A percentile compares a stretch with the other conserved stretches of the same genome.
These are phyloP conservation scores for Exophiala bonariae DNA, from an alignment of 2,329 filamentous ascomycete genomes.

Conservation along the genomic window DNA sequence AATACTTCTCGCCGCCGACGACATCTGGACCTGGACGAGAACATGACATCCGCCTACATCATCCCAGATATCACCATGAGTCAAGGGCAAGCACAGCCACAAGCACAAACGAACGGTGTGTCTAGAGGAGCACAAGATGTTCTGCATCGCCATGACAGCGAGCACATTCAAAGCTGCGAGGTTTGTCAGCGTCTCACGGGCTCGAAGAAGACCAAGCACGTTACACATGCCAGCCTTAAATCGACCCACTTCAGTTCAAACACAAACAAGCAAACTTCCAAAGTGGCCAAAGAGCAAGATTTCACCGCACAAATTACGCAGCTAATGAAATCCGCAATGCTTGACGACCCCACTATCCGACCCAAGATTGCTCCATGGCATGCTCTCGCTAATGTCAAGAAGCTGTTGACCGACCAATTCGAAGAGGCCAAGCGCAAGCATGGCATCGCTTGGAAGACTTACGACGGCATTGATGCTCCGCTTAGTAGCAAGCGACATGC, in stretches of 20 bases:
- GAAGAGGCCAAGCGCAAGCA: conserved; percentile 72
- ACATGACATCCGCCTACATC: conserved; percentile 66
- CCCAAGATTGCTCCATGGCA: conserved; percentile 67
- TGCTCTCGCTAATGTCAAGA: conserved; percentile 80
- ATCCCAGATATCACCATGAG: conserved; percentile 61
- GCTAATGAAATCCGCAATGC: conserved; percentile 29
- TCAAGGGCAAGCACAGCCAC: conserved; percentile 27
- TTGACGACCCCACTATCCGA: conserved; percentile 60
- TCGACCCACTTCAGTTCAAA: conserved; percentile 26
- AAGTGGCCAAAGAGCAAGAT: conserved; percentile 34
- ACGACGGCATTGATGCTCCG: conserved; percentile 27
- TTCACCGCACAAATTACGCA: conserved; percentile 27
- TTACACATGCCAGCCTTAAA: conserved; percentile 17
- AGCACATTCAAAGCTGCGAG: conserved; percentile 57
- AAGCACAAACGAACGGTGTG: conserved; percentile 32
- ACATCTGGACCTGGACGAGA: conserved; percentile 45
- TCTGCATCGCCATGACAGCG: conserved; percentile 44
- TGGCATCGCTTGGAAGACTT: conserved; percentile 39
- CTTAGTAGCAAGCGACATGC: conserved; percentile 28
- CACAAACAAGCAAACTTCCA: conserved; percentile 39
- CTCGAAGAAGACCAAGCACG: conserved; percentile 33
- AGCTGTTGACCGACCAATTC: conserved; percentile 77
- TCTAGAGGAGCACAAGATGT: conserved; percentile 42
- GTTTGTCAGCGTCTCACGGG: conserved; percentile 50
- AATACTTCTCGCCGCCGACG: conserved; percentile 53